Evolutionary conservation across 306 rosid species (phyloP), one percentile per base, ranked within the genome.

Genomic region (Inga laurina): DNA sequence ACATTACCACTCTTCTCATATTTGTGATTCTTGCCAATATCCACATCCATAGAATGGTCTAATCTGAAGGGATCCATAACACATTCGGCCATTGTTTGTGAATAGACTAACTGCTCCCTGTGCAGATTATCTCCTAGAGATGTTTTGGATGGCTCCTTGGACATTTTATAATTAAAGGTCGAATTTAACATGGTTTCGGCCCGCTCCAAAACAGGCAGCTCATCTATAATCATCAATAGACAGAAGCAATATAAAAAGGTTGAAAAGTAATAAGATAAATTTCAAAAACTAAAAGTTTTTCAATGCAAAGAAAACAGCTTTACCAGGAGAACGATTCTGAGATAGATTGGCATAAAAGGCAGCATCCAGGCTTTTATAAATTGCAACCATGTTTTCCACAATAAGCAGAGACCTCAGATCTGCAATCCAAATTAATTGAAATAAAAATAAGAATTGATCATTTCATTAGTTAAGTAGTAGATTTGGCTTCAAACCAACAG

Each of bases 331-430:
- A 21, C 79, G 65, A 10, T 88, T 88, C 79, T 82, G 92, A 44
- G 81, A 76, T 46, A 90, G 24, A 54, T 86, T 87, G 57, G 93
- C 76, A 77, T 83, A 84, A 86, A 81, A 89, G 12, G 95, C 84
- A 12, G 89, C 87, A 43, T 91, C 94, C 90, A 97, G 79, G 79
- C 90, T 84, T 83, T 76, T 94, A 76, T 91, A 97, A 54, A 92
- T 91, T 2, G 83, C 72, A 9, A 89, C 97, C 85, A 97, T 79
- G 71, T 89, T 97, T 71, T 91, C 99, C 86, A 96, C 78, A 75
- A 92, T 90, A 59, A 94, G 91, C 76, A 85, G 71, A 43, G 79
- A 81, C 87, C 97, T 85, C 81, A 84, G 18, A 84, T 92, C 98
- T 97, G 88, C 83, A 70, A 84, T 19, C 81, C 71, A 81, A 65